These are phyloP conservation scores for Trametes sanguinea DNA, from an alignment of 768 basidiomycete species.

Conservation along the genomic window DNA sequence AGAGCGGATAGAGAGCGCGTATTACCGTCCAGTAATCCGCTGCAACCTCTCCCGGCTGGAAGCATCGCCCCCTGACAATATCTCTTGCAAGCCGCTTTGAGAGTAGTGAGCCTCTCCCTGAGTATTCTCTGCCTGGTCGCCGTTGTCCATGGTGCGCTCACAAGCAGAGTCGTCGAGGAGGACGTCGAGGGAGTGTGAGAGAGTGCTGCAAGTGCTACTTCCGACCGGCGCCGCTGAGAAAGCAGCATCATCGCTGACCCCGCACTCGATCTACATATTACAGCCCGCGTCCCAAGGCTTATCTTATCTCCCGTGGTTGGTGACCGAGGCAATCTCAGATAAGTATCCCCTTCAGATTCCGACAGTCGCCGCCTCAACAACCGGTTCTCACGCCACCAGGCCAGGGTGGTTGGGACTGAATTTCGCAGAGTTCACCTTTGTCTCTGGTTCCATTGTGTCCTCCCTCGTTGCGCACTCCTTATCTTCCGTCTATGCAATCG, in stretches of 20 bases:
- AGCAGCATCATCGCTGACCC: conserved; percentile 14
- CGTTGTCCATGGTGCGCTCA: conserved; percentile 27
- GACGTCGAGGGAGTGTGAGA: not conserved
- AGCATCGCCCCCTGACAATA: not conserved
- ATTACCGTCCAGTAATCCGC: conserved; percentile 12
- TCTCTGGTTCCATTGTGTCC: not conserved
- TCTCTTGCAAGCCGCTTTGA: not conserved
- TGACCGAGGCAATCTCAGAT: not conserved
- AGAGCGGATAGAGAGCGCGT: not conserved
- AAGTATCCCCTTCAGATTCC: not conserved
- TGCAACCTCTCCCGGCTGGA: conserved; percentile 15
- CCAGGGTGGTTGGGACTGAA: not conserved
- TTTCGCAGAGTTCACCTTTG: not conserved
- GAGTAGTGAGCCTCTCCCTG: not conserved
- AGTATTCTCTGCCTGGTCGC: conserved; percentile 31
- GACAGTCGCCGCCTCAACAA: not conserved
- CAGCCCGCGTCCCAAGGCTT: not conserved
- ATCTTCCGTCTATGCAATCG: not conserved
- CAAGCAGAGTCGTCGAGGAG: conserved; percentile 24
- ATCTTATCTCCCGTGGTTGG: conserved; percentile 18
- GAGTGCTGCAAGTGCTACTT: not conserved
- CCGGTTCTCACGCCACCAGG: not conserved
- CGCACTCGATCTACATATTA: conserved; percentile 5
- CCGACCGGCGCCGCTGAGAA: conserved; percentile 25
- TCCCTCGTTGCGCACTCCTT: not conserved